These are phyloP conservation scores for Coemansia sp. DNA, from an alignment of 192 early-diverging fungal species.

Conservation along the genomic window DNA sequence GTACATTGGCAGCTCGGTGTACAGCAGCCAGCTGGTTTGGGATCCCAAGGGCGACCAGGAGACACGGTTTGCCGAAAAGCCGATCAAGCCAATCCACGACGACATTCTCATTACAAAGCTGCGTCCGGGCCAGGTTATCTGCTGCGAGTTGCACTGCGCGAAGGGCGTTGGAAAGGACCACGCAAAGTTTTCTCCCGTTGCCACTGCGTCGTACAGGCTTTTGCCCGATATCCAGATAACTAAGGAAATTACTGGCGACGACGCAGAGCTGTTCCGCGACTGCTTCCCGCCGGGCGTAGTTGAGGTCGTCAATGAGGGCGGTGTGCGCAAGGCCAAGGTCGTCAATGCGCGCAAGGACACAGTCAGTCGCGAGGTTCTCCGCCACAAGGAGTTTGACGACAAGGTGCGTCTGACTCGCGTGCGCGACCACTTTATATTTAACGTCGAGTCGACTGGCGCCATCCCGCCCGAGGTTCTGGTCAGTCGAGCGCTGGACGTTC, in stretches of 20 bases:
- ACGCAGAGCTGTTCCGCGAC: slow-evolving; percentile 76
- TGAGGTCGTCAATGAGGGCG: slow-evolving; percentile 70
- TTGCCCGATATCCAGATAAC: slow-evolving; percentile 90
- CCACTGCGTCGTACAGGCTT: slow-evolving; percentile 93
- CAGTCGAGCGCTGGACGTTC: slow-evolving; percentile 73
- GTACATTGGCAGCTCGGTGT: slow-evolving; percentile 77
- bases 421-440: slow-evolving; percentile 98
- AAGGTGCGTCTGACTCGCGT: slow-evolving; percentile 88
- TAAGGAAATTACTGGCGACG: slow-evolving; percentile 81
- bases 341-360: slow-evolving; percentile 95
- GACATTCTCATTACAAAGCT: slow-evolving; percentile 95
- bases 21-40: slow-evolving; percentile 80
- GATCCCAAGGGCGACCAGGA: slow-evolving; percentile 91
- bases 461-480: slow-evolving; percentile 79
- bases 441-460: slow-evolving; percentile 88
- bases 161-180: slow-evolving; percentile 97
- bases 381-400: slow-evolving; percentile 90
- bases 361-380: slow-evolving; percentile 89
- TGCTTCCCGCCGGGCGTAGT: slow-evolving; percentile 92
- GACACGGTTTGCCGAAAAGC: slow-evolving; percentile 65
- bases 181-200: slow-evolving; percentile 97
- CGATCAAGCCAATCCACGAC: slow-evolving; percentile 80
- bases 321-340: slow-evolving; percentile 75
- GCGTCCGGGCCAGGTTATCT: slow-evolving; percentile 87
- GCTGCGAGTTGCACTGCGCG: slow-evolving; percentile 82